Percentiles rank a stretch among this genome's conserved stretches.
Conservation (phyloP, 2,329 filamentous ascomycete genomes). For the Thermothelomyces thermophilus region DNA sequence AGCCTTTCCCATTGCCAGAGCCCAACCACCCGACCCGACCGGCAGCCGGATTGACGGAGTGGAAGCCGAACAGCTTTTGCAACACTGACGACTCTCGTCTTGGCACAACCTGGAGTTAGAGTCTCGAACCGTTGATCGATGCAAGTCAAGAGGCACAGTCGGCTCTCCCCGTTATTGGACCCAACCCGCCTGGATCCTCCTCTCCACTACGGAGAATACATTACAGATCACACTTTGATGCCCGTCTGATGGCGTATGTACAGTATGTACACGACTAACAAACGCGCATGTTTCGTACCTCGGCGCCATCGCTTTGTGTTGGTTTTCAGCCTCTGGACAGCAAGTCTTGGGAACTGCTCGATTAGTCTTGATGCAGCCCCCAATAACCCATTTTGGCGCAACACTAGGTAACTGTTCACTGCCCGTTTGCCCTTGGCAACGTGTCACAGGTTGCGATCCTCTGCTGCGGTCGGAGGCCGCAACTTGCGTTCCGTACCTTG, state of each 20-base stretch:
- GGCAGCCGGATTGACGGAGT: slow-evolving; percentile 15
- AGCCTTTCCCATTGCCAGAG: neutral
- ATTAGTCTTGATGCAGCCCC: slow-evolving; percentile 10
- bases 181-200: neutral
- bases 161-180: neutral
- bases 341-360: slow-evolving; percentile 3
- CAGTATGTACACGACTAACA: too few species aligned
- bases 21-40: neutral
- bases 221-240: too few species aligned
- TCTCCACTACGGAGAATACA: too few species aligned
- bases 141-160: neutral
- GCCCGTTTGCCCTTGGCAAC: too few species aligned
- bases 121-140: neutral
- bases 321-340: neutral
- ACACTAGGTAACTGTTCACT: too few species aligned
- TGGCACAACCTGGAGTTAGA: neutral
- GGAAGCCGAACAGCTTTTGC: slow-evolving; percentile 9
- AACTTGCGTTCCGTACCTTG: neutral
- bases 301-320: too few species aligned
- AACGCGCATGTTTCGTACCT: too few species aligned
- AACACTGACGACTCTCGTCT: neutral
- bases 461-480: slow-evolving; percentile 8
- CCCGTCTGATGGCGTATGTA: too few species aligned
- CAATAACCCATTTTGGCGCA: neutral
- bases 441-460: neutral